Conservation (phyloP, 1,284 basidiomycete genomes). For the Trichosporon sp. region DNA sequence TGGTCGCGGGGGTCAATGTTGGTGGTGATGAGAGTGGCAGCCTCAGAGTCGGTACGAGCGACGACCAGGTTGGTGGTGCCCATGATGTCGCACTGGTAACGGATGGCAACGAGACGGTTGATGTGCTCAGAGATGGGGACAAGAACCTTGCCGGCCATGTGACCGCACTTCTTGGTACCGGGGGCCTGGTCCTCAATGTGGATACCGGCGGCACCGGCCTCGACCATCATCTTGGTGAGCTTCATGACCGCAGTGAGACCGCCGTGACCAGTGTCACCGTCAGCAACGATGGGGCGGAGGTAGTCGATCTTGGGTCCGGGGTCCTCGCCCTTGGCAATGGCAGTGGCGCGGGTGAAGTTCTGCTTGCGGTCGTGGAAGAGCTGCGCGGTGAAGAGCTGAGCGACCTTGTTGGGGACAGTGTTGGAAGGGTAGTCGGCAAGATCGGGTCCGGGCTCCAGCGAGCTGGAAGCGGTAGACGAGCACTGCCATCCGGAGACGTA, state of each 20-base stretch:
- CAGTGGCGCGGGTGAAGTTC: slow-evolving; percentile 57
- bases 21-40: slow-evolving; percentile 91
- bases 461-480: slow-evolving; percentile 78
- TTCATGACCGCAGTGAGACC: slow-evolving; percentile 95
- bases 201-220: slow-evolving; percentile 65
- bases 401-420: slow-evolving; percentile 60
- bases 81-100: slow-evolving; percentile 74
- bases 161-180: slow-evolving; percentile 54
- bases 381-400: slow-evolving; percentile 60
- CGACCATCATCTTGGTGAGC: slow-evolving; percentile 72
- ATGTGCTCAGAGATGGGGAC: slow-evolving; percentile 69
- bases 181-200: slow-evolving; percentile 74
- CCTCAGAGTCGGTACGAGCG: slow-evolving; percentile 74
- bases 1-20: slow-evolving; percentile 98
- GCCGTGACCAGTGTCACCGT: slow-evolving; percentile 71
- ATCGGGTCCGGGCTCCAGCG: slow-evolving; percentile 97
- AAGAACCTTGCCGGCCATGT: slow-evolving; percentile 67
- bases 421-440: slow-evolving; percentile 70
- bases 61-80: slow-evolving; percentile 69
- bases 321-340: slow-evolving; percentile 51
- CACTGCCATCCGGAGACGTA: slow-evolving; percentile 97
- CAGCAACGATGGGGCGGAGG: slow-evolving; percentile 85
- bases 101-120: slow-evolving; percentile 69
- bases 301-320: slow-evolving; percentile 62
- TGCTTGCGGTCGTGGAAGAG: slow-evolving; percentile 61